Conservation (phyloP, 1,284 basidiomycete genomes). For the Dichomitus squalens region DNA sequence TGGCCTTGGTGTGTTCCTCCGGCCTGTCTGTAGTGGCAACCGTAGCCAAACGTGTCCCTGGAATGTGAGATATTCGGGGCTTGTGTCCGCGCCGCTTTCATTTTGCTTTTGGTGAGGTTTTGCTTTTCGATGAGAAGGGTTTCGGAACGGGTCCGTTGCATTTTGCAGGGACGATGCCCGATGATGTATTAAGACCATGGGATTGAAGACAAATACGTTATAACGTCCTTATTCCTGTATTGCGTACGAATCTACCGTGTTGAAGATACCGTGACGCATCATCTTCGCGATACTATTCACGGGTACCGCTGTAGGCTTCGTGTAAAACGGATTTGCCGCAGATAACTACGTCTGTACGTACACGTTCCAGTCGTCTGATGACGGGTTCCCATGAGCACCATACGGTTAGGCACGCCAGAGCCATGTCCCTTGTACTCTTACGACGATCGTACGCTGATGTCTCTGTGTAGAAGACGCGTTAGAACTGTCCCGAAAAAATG, state of each 20-base stretch:
- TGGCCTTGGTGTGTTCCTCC: constrained; percentile 33
- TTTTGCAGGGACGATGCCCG: too few species aligned
- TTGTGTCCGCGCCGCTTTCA: background rate
- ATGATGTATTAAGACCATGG: too few species aligned
- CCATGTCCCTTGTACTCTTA: background rate
- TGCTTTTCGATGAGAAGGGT: too few species aligned
- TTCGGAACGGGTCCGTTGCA: too few species aligned
- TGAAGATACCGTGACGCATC: too few species aligned
- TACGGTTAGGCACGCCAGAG: background rate
- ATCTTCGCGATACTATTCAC: too few species aligned
- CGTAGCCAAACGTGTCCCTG: constrained; percentile 1
- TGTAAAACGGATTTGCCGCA: too few species aligned
- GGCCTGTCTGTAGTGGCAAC: constrained; percentile 28
- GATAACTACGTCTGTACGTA: background rate
- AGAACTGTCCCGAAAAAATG: background rate
- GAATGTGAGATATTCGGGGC: constrained; percentile 3
- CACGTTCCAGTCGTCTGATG: background rate
- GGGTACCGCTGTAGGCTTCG: too few species aligned
- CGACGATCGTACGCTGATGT: background rate
- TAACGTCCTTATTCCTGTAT: too few species aligned
- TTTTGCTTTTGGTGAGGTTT: background rate
- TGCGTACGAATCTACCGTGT: too few species aligned
- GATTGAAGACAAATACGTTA: too few species aligned
- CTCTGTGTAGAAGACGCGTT: background rate
- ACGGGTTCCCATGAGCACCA: background rate